Evolutionary conservation across 257 asterid species (phyloP).

Genomic region (Mentha longifolia): DNA sequence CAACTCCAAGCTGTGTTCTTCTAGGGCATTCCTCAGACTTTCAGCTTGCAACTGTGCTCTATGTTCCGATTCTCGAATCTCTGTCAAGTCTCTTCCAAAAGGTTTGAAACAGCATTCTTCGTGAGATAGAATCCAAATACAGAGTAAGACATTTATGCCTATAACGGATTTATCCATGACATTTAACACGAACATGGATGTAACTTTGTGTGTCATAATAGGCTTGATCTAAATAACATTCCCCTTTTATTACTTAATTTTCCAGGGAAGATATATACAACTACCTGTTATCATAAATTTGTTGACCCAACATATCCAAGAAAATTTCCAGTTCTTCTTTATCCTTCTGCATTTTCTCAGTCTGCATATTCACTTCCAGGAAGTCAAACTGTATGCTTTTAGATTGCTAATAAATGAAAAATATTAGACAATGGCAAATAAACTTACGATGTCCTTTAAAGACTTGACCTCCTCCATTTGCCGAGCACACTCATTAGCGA

Average conservation of each 20-base stretch:
- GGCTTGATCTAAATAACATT: conserved; percentile 10
- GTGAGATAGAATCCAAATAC: conserved; percentile 27
- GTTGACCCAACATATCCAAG: conserved; percentile 89
- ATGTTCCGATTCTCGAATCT: conserved; percentile 78
- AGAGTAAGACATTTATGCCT: conserved; percentile 10
- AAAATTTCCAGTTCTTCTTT: conserved; percentile 71
- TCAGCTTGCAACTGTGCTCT: conserved; percentile 83
- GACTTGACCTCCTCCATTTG: conserved; percentile 71
- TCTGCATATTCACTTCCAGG: conserved; percentile 52
- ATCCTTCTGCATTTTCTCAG: conserved; percentile 83
- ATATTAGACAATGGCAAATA: conserved; percentile 22
- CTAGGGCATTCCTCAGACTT: conserved; percentile 72
- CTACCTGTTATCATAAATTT: conserved; percentile 83
- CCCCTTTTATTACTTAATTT: conserved; percentile 19
- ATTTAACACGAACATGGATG: conserved; percentile 16
- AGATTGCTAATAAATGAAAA: conserved; percentile 23
- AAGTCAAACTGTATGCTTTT: conserved; percentile 34
- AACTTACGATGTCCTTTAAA: conserved; percentile 68
- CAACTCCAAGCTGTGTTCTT: conserved; percentile 87
- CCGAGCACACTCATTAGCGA: conserved; percentile 58
- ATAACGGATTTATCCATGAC: conserved; percentile 12
- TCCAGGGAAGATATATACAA: conserved; percentile 16
- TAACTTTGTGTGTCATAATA: conserved; percentile 2
- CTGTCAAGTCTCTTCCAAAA: conserved; percentile 65
- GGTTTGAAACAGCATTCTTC: conserved; percentile 31